Evolutionary conservation across 441 rosid genomes (phyloP).

Genomic region (Bruguiera hainesii): DNA sequence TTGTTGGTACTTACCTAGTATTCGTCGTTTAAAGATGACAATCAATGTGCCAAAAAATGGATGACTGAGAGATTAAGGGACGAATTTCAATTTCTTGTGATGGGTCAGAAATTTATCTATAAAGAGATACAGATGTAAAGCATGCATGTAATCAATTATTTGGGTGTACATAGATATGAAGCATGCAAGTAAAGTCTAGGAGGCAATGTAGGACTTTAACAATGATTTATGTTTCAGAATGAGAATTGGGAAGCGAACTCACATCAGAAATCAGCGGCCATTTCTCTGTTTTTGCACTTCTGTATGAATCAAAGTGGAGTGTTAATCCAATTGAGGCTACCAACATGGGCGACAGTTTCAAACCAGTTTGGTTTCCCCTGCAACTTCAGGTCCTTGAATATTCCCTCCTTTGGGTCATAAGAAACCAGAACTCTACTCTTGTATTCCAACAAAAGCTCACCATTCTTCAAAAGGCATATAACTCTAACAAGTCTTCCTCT

Average conservation of each 20-base stretch:
- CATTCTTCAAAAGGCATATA: slow-evolving; percentile 50
- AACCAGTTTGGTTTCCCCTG: slow-evolving; percentile 76
- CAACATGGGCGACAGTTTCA: slow-evolving; percentile 59
- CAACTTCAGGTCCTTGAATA: slow-evolving; percentile 50
- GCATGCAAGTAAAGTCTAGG: no score
- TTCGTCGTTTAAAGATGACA: no score
- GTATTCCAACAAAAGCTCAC: slow-evolving; percentile 71
- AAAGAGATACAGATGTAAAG: no score
- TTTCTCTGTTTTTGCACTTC: not conserved
- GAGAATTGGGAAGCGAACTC: not conserved
- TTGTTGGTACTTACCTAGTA: no score
- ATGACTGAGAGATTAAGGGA: no score
- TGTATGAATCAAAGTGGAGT: slow-evolving; percentile 25
- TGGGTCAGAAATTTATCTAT: no score
- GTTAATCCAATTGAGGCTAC: slow-evolving; percentile 64
- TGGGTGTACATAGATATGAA: no score
- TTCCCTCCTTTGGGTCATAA: slow-evolving; percentile 53
- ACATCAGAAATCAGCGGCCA: not conserved
- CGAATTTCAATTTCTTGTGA: no score
- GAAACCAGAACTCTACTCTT: slow-evolving; percentile 54
- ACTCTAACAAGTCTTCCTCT: slow-evolving; percentile 50
- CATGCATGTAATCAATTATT: no score
- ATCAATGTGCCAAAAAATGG: no score
- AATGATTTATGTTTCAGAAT: not conserved
- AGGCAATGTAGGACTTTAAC: not conserved